Base-by-base conservation (phyloP, 129 eudicot genomes). In the Helichrysum umbraculigerum region DNA sequence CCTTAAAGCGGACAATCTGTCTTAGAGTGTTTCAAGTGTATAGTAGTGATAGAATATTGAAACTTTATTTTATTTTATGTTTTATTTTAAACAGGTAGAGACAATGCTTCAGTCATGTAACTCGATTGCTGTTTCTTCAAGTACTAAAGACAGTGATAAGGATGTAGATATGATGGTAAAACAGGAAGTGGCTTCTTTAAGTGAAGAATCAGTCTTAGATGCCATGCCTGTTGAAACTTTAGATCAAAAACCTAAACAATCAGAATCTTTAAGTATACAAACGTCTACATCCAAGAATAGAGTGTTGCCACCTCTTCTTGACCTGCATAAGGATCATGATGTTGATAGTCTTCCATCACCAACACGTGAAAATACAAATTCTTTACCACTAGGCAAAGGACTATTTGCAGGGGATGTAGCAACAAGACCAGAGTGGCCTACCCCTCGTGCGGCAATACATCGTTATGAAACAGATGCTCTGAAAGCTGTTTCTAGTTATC, bases 291-390 rank as follows among this genome's bases (percentile, higher is more conserved):
- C 71, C 37, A 89, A 77, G 85, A 79, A 58, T 63, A 91, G 89
- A 80, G 41, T 82, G 74, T 56, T 87, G 60, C 87, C 87, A 58
- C 99, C 96, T 25, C 83, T 91, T 76, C 87, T 95, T 52, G 99
- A 95, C 81, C 97, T 89, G 72, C 97, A 91, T 47, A 95, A 95
- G 83, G 97, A 86, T 85, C 96, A 95, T 82, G 96, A 91, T 82
- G 86, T 77, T n/a, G 99, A 95, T 67, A 91, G 90, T 82, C 99
- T 95, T 79, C 99, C 99, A 60, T 95, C 99, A 47, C 99, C 99
- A 41, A 95, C 99, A 12, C 82, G 96, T 34, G 96, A 86, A 78
- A 74, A 74, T 11, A 77, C 87, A 35, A 73, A 81, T 21, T 6
- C 83, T 20, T 79, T 82, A 82, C 89, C 94, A 66, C 35, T 81